Evolutionary conservation across 257 asterid species (phyloP).

Genomic region (Capsicum rhomboideum): DNA sequence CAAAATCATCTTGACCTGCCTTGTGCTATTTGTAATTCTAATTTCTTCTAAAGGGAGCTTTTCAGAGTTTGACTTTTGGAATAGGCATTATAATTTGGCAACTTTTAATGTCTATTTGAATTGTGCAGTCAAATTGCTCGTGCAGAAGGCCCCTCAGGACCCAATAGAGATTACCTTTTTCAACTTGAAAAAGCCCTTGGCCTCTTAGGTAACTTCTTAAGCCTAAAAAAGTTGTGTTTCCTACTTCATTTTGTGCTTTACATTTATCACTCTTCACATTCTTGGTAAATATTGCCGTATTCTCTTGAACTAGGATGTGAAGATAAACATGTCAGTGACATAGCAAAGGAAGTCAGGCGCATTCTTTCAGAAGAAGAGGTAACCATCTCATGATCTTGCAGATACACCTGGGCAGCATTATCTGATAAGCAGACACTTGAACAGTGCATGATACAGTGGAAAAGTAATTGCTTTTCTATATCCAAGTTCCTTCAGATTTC

Average conservation of each 20-base stretch:
- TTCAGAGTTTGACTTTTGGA: background rate
- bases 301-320: slow-evolving; percentile 43
- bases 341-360: slow-evolving; percentile 74
- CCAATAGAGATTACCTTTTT: slow-evolving; percentile 87
- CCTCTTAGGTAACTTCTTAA: slow-evolving; percentile 40
- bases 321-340: slow-evolving; percentile 67
- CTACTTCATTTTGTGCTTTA: background rate
- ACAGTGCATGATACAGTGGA: background rate
- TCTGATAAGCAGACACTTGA: background rate
- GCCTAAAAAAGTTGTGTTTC: background rate
- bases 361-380: slow-evolving; percentile 25
- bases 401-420: background rate
- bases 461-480: background rate
- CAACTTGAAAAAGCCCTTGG: slow-evolving; percentile 75
- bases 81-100: background rate
- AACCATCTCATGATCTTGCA: background rate
- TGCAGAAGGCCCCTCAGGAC: slow-evolving; percentile 98
- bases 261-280: background rate
- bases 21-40: background rate
- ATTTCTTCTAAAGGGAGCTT: background rate
- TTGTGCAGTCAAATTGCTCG: slow-evolving; percentile 67
- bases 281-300: background rate
- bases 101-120: background rate
- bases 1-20: background rate
- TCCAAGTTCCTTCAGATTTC: background rate